phyloP scores from a whole-genome alignment of 352 stramenopile genomes.

The Pythium myriotylum region DNA sequence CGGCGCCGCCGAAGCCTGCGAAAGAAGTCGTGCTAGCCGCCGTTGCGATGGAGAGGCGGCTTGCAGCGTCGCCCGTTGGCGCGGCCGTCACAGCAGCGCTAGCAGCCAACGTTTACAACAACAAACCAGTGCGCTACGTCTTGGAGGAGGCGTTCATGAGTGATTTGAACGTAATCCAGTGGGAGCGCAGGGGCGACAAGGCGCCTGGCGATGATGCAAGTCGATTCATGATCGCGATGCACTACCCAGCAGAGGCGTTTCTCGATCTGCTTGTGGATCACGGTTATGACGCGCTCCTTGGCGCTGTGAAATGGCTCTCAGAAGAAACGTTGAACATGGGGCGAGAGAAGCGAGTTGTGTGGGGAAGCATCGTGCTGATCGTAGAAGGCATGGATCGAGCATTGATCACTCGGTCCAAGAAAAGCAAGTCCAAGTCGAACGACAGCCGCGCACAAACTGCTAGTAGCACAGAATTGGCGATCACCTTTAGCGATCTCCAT shows the following conservation, averaged over 20 bases:
- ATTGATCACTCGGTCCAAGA: slow-evolving; percentile 47
- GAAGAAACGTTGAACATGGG: slow-evolving; percentile 10
- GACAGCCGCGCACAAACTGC: background rate
- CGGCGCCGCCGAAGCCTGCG: slow-evolving; percentile 5
- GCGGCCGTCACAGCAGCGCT: slow-evolving; percentile 43
- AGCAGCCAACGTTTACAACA: slow-evolving; percentile 56
- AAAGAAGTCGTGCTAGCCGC: slow-evolving; percentile 26
- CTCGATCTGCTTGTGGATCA: slow-evolving; percentile 41
- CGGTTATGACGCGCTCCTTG: slow-evolving; percentile 41
- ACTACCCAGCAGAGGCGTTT: slow-evolving; percentile 36
- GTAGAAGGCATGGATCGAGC: slow-evolving; percentile 65
- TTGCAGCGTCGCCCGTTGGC: slow-evolving; percentile 41
- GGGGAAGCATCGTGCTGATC: slow-evolving; percentile 40
- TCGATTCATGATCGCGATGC: slow-evolving; percentile 21
- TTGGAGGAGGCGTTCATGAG: slow-evolving; percentile 41
- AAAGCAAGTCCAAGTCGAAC: slow-evolving; percentile 25
- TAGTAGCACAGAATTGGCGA: background rate
- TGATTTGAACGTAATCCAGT: slow-evolving; percentile 27
- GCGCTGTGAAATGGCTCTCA: slow-evolving; percentile 35
- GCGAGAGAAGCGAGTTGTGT: slow-evolving; percentile 27
- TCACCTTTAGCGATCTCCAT: slow-evolving; percentile 62
- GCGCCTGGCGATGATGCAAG: background rate
- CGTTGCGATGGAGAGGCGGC: slow-evolving; percentile 49
- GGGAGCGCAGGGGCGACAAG: slow-evolving; percentile 30
- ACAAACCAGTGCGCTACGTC: slow-evolving; percentile 43